Conservation (phyloP, 768 basidiomycete genomes). For the Phylloporus sp. region DNA sequence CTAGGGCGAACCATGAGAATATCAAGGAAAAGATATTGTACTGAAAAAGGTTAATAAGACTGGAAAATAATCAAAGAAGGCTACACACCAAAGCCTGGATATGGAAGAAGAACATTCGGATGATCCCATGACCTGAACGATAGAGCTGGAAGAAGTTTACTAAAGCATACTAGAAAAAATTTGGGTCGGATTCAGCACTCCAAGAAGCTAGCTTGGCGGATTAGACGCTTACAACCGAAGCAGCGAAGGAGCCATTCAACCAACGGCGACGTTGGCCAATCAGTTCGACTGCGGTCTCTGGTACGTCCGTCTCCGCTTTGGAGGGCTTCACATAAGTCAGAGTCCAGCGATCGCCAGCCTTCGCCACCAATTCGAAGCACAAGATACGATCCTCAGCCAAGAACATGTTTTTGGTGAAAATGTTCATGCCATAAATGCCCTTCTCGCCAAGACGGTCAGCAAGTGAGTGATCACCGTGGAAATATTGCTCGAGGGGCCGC, state of each 20-base stretch:
- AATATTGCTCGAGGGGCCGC: constrained; percentile 79
- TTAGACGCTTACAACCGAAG: constrained; percentile 65
- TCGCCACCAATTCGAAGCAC: constrained; percentile 95
- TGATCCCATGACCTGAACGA: constrained; percentile 77
- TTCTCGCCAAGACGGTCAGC: constrained; percentile 90
- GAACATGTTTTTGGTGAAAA: constrained; percentile 94
- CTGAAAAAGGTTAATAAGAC: constrained; percentile 35
- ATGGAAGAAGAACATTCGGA: constrained; percentile 97
- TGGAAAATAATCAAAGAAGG: neutral
- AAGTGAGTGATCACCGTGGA: constrained; percentile 84
- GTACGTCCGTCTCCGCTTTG: constrained; percentile 96
- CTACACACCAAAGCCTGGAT: constrained; percentile 78
- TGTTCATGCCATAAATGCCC: constrained; percentile 95
- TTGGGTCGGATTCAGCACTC: neutral
- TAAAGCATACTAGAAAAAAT: constrained; percentile 65
- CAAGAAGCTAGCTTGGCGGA: neutral
- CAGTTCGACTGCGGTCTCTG: constrained; percentile 85
- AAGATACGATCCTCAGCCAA: constrained; percentile 94
- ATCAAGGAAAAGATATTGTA: constrained; percentile 82
- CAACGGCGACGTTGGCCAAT: constrained; percentile 95
- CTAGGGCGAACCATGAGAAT: constrained; percentile 92
- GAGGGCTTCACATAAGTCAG: constrained; percentile 90
- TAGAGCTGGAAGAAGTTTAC: constrained; percentile 92
- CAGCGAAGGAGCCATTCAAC: constrained; percentile 95
- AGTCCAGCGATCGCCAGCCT: constrained; percentile 82